Conservation (phyloP, 192 early-diverging fungal species). For the Rhizoclosmatium sp. region DNA sequence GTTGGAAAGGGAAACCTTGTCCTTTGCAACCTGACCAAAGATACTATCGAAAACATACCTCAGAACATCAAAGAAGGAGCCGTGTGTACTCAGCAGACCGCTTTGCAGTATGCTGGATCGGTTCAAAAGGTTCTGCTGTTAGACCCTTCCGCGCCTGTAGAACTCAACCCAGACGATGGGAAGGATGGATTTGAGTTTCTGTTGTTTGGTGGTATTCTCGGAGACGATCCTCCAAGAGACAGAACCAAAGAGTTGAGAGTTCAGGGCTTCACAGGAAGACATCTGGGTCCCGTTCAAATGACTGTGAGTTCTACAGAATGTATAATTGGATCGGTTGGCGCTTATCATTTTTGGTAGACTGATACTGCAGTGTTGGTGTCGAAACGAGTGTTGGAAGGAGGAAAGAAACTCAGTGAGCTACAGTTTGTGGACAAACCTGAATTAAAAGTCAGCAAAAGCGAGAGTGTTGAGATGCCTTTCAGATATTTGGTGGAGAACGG, state of each 20-base stretch:
- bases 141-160: slow-evolving; percentile 68
- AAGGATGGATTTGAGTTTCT: slow-evolving; percentile 69
- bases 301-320: slow-evolving; percentile 47
- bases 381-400: slow-evolving; percentile 67
- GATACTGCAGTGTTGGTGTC: slow-evolving; percentile 83
- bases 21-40: slow-evolving; percentile 64
- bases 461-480: slow-evolving; percentile 82
- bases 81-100: slow-evolving; percentile 51
- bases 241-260: slow-evolving; percentile 65
- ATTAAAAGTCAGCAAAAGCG: slow-evolving; percentile 69
- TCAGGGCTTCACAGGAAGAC: slow-evolving; percentile 73
- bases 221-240: slow-evolving; percentile 61
- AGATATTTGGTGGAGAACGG: slow-evolving; percentile 69
- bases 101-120: slow-evolving; percentile 18
- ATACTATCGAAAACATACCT: slow-evolving; percentile 51
- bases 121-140: slow-evolving; percentile 71
- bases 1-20: slow-evolving; percentile 69
- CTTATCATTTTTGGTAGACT: slow-evolving; percentile 44
- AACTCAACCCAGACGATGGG: slow-evolving; percentile 54
- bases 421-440: slow-evolving; percentile 78
- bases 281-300: slow-evolving; percentile 82
- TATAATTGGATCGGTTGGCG: neutral
- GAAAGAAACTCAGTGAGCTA: slow-evolving; percentile 66
- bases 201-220: slow-evolving; percentile 83
- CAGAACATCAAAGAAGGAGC: slow-evolving; percentile 39